phyloP scores from a whole-genome alignment of 768 basidiomycete genomes.

The Leccinum broughii region DNA sequence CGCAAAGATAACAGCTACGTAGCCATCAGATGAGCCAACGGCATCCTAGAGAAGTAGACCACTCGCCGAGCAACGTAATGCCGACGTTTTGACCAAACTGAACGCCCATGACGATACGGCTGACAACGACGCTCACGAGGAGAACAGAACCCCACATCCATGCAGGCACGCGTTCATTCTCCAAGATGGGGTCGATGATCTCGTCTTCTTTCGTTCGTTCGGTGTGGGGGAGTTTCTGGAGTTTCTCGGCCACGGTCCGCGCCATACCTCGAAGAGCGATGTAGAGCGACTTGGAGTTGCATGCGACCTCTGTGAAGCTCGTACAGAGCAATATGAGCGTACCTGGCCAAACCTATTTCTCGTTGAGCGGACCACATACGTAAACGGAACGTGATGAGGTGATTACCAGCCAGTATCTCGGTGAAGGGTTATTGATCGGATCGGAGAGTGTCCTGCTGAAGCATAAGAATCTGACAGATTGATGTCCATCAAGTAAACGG shows the following conservation, averaged over 20 bases:
- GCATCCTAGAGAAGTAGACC: neutral
- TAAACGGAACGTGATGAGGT: neutral
- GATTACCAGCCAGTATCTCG: neutral
- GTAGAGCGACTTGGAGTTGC: neutral
- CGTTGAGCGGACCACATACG: neutral
- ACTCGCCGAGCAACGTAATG: neutral
- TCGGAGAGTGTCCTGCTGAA: neutral
- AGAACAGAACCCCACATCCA: slow-evolving; percentile 1
- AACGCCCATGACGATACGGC: neutral
- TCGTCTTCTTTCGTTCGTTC: neutral
- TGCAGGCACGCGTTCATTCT: neutral
- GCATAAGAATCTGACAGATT: neutral
- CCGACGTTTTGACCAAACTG: slow-evolving; percentile 1
- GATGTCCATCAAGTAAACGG: neutral
- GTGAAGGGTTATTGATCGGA: neutral
- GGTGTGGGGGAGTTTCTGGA: neutral
- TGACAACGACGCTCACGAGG: neutral
- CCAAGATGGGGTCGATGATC: neutral
- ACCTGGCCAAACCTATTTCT: neutral
- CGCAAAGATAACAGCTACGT: neutral
- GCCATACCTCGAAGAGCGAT: neutral
- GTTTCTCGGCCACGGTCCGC: neutral
- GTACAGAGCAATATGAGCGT: neutral
- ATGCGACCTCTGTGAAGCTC: slow-evolving; percentile 1
- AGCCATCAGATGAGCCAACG: neutral